Evolutionary conservation across 2,329 filamentous ascomycete species (phyloP), one percentile per base, ranked within the genome.

Genomic region (Lecanicillium sp.): DNA sequence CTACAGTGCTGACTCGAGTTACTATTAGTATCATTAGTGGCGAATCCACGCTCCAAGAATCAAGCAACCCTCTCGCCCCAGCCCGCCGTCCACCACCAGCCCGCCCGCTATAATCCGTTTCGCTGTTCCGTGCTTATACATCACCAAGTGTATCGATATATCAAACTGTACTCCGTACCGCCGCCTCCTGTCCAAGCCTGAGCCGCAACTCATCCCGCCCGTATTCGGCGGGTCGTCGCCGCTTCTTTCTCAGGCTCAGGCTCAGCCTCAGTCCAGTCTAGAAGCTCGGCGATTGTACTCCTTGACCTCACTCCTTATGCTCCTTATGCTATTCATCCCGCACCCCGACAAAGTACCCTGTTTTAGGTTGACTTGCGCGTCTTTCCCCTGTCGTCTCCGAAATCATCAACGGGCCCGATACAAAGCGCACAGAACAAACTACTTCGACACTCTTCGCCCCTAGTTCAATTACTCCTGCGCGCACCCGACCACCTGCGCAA

Each of bases 171-270:
- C n/a, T n/a, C n/a, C n/a, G n/a, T n/a, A n/a, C n/a, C n/a, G n/a
- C n/a, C n/a, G n/a, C n/a, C n/a, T n/a, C n/a, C n/a, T n/a, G n/a
- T n/a, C n/a, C n/a, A n/a, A n/a, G n/a, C n/a, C n/a, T n/a, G n/a
- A n/a, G n/a, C 27, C 19, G 30, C 21, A 26, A 44, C 15, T 45
- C 29, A 19, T 37, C 14, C 33, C 26, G 26, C 17, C 32, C 43
- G 24, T 45, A 27, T 44, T 26, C 21, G 30, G 41, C 41, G 30
- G 30, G 21, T 15, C 30, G 30, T 44, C 20, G 41, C 41, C 21
- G 36, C 41, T n/a, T n/a, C n/a, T n/a, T n/a, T n/a, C n/a, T n/a
- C n/a, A n/a, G n/a, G n/a, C n/a, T n/a, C n/a, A 15, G 17, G 27
- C 41, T 44, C 29, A 21, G 41, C 21, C 32, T 36, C 30, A n/a